These are phyloP conservation scores for Monosporozyma solicola DNA, from an alignment of 805 yeast genomes.

Conservation along the genomic window DNA sequence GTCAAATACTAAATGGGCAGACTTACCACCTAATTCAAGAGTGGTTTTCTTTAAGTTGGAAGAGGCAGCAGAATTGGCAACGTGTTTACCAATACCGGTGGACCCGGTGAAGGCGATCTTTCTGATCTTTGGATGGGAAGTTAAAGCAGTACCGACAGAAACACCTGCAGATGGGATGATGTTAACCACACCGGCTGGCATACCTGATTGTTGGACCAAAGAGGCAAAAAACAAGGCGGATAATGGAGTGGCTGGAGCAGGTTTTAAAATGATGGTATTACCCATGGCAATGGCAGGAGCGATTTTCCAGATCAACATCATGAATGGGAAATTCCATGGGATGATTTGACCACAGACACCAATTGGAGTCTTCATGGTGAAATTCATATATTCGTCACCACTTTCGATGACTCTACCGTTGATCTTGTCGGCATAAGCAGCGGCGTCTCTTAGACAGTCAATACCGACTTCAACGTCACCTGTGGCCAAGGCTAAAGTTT, in stretches of 20 bases:
- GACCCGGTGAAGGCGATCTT: conserved; percentile 80
- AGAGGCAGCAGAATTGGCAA: conserved; percentile 61
- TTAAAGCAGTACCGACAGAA: conserved; percentile 61
- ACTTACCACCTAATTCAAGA: conserved; percentile 77
- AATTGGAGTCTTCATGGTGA: conserved; percentile 63
- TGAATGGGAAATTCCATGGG: conserved; percentile 79
- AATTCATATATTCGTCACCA: conserved; percentile 54
- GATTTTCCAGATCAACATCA: conserved; percentile 73
- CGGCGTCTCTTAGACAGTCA: conserved; percentile 59
- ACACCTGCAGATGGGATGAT: conserved; percentile 69
- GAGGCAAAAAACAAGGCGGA: conserved; percentile 57
- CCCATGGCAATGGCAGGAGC: conserved; percentile 76
- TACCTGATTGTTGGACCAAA: conserved; percentile 56
- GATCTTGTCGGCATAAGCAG: conserved; percentile 64
- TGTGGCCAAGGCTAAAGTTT: conserved; percentile 53
- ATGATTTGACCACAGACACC: conserved; percentile 80
- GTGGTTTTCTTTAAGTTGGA: conserved; percentile 70
- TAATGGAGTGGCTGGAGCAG: conserved; percentile 72
- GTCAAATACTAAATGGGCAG: conserved; percentile 64
- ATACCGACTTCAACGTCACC: conserved; percentile 61
- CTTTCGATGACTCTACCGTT: conserved; percentile 58
- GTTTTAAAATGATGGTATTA: conserved; percentile 62
- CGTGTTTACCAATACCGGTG: conserved; percentile 62
- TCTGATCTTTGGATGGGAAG: conserved; percentile 59
- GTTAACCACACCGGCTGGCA: conserved; percentile 70